Conservation (phyloP, 2,329 filamentous ascomycete genomes). For the Chrysoporthe deuterocubensis region DNA sequence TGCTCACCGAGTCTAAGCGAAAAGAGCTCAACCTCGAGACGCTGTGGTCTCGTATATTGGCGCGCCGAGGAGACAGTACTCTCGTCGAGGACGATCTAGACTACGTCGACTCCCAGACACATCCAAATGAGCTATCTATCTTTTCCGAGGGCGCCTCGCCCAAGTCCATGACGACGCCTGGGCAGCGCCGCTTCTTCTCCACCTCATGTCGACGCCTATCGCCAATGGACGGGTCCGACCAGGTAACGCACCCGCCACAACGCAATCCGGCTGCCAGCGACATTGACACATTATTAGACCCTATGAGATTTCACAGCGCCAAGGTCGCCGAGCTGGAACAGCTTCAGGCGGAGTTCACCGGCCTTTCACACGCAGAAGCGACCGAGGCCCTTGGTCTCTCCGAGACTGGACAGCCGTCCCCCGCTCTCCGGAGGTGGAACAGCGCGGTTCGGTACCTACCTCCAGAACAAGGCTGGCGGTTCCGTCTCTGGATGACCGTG, state of each 20-base stretch:
- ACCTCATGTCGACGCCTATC: constrained; percentile 28
- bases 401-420: constrained; percentile 16
- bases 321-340: constrained; percentile 22
- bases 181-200: constrained; percentile 31
- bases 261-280: constrained; percentile 15
- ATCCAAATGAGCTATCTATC: constrained; percentile 21
- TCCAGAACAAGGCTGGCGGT: constrained; percentile 39
- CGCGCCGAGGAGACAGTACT: constrained; percentile 17
- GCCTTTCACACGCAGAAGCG: constrained; percentile 13
- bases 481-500: constrained; percentile 38
- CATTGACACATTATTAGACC: constrained; percentile 28
- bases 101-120: constrained; percentile 30
- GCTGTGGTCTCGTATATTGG: constrained; percentile 53
- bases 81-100: constrained; percentile 28
- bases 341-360: constrained; percentile 19
- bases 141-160: constrained; percentile 25
- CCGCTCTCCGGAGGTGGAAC: constrained; percentile 28
- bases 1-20: constrained; percentile 59
- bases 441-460: constrained; percentile 36
- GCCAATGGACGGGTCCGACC: constrained; percentile 13
- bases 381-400: constrained; percentile 18
- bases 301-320: constrained; percentile 16
- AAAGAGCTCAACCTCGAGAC: constrained; percentile 57
- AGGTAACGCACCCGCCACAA: constrained; percentile 27
- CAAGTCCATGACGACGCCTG: constrained; percentile 22